These are phyloP conservation scores for Termitomyces sp. DNA, from an alignment of 768 basidiomycete genomes.

Conservation along the genomic window DNA sequence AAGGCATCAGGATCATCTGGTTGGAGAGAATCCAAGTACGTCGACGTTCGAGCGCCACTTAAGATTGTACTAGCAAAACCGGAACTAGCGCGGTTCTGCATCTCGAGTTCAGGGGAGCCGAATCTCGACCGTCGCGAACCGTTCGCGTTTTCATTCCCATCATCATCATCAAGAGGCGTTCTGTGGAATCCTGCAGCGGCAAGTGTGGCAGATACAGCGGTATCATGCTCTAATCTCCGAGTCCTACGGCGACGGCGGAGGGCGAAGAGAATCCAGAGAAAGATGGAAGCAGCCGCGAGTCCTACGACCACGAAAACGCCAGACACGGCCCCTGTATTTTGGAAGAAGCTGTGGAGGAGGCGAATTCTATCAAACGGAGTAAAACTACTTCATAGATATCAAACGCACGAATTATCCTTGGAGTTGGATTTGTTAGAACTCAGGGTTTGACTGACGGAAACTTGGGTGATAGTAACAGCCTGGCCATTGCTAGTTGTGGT, in stretches of 20 bases:
- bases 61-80: constrained; percentile 24
- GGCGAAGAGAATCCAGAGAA: constrained; percentile 69
- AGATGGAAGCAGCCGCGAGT: constrained; percentile 63
- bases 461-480: constrained; percentile 54
- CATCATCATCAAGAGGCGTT: constrained; percentile 62
- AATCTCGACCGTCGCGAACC: constrained; percentile 19
- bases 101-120: constrained; percentile 29
- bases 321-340: constrained; percentile 84
- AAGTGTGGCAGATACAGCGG: constrained; percentile 65
- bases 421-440: constrained; percentile 39
- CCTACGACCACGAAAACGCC: constrained; percentile 91
- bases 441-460: constrained; percentile 70
- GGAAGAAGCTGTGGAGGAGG: constrained; percentile 63
- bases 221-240: constrained; percentile 60
- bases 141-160: constrained; percentile 24
- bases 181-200: constrained; percentile 70
- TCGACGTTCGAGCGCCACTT: constrained; percentile 28
- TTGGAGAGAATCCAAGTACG: constrained; percentile 31
- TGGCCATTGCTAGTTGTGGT: constrained; percentile 51
- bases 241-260: constrained; percentile 61
- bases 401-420: constrained; percentile 47
- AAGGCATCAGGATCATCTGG: constrained; percentile 31
- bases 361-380: not conserved
- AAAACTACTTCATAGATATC: not conserved
- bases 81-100: constrained; percentile 38